Base-by-base conservation (phyloP, 2,329 filamentous ascomycete genomes). In the Sporothrix inflata region DNA sequence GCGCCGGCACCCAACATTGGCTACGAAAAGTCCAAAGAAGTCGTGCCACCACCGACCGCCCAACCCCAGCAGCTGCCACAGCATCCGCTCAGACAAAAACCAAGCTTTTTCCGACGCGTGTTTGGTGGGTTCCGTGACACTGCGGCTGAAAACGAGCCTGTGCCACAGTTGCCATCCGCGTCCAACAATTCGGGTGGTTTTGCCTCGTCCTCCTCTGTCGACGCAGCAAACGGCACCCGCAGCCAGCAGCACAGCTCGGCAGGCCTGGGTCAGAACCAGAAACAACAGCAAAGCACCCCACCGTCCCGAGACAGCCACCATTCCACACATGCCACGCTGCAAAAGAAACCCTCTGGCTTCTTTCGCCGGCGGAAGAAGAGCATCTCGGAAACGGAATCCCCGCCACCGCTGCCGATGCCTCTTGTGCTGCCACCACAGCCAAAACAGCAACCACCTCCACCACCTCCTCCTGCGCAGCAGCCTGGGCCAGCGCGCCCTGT, bases 301-400 rank as follows among this genome's bases (percentile, higher is more conserved):
- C 85, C 86, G 1, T 85, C 86, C 4, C 82, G 86, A 72, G 86
- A 89, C 75, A 85, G 85, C 45, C 83, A 85, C 67, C 84, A 83
- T 70, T 77, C 80, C 24, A 80, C 84, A 19, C 84, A 85, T 72
- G 82, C 84, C 6, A 77, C 77, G 24, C 83, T 98, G 69, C 92
- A 93, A 77, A 98, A 98, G 84, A 98, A 98, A 81, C 89, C 93
- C 4, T 97, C 95, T 0, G 95, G 94, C 0, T 98, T 99, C 83
- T 98, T 98, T 83, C 89, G 96, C 74, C 88, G 96, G 73, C 89
- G 94, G 75, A 98, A 98, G 87, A 97, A 95, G 86, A 97, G 94
- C 5, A 82, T 94, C 45, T 88, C 89, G 16, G 94, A 97, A 74
- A 79, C 81, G 60, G 86, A 88, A 27, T 72, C 71, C 0, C 86